These are phyloP conservation scores for Juglanconis sp. DNA, from an alignment of 2,329 filamentous ascomycete species.

Conservation along the genomic window DNA sequence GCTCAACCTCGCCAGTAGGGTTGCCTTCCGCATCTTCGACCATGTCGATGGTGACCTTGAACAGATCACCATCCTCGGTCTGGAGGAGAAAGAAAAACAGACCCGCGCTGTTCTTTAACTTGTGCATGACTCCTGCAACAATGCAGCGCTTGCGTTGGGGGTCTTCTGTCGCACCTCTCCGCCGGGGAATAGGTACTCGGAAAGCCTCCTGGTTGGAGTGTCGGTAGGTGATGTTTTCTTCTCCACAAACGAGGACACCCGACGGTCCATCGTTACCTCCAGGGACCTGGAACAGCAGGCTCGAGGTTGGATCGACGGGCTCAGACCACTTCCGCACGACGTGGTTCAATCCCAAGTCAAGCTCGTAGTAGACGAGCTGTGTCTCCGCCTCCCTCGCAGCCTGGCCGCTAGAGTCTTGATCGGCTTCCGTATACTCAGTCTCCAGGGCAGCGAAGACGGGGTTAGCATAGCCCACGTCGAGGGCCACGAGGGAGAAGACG, in stretches of 20 bases:
- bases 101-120: conserved; percentile 74
- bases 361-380: conserved; percentile 91
- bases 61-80: conserved; percentile 95
- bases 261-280: conserved; percentile 91
- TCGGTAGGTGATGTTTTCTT: conserved; percentile 94
- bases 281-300: conserved; percentile 90
- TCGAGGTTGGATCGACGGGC: conserved; percentile 83
- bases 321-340: conserved; percentile 97
- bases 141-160: conserved; percentile 86
- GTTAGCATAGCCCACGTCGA: conserved; percentile 96
- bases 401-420: conserved; percentile 84
- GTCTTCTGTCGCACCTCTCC: conserved; percentile 85
- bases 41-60: conserved; percentile 95
- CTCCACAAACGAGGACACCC: conserved; percentile 89
- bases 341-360: conserved; percentile 94
- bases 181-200: conserved; percentile 81
- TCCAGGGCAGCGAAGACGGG: conserved; percentile 94
- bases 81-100: conserved; percentile 97
- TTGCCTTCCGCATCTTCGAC: conserved; percentile 75
- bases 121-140: conserved; percentile 93
- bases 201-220: conserved; percentile 92
- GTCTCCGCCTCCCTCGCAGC: conserved; percentile 83
- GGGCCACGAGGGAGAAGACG: conserved; percentile 79
- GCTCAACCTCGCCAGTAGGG: conserved; percentile 74
- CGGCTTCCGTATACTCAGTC: conserved; percentile 85